These are phyloP conservation scores for Paecilomyces variotii DNA, from an alignment of 2,329 filamentous ascomycete species.

Conservation along the genomic window DNA sequence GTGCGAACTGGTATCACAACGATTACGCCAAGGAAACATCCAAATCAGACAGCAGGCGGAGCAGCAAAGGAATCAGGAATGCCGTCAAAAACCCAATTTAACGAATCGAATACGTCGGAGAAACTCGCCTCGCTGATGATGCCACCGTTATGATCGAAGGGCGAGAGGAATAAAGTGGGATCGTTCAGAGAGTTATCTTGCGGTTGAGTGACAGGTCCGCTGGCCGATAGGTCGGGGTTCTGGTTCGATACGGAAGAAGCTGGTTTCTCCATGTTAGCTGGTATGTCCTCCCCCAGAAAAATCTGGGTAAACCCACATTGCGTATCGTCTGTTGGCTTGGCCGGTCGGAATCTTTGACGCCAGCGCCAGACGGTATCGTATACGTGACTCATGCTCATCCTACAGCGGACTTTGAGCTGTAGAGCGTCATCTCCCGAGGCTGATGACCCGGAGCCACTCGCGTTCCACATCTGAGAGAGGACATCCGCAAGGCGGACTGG, in stretches of 20 bases:
- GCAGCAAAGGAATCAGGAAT: conserved; percentile 55
- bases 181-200: conserved; percentile 24
- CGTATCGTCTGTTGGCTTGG: conserved; percentile 52
- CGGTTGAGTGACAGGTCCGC: conserved; percentile 19
- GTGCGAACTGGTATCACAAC: background rate
- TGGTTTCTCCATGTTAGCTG: background rate
- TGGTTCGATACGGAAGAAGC: conserved; percentile 13
- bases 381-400: conserved; percentile 59
- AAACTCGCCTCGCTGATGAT: conserved; percentile 44
- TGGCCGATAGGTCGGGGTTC: conserved; percentile 30
- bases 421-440: conserved; percentile 33
- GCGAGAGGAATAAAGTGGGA: conserved; percentile 22
- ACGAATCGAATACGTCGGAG: conserved; percentile 72
- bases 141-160: conserved; percentile 27
- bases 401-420: conserved; percentile 54
- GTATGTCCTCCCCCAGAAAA: background rate
- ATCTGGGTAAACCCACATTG: conserved; percentile 50
- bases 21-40: background rate
- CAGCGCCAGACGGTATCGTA: conserved; percentile 61
- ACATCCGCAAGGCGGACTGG: conserved; percentile 56
- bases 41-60: conserved; percentile 13
- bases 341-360: conserved; percentile 57
- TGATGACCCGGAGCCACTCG: conserved; percentile 24
- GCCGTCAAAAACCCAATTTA: conserved; percentile 88
- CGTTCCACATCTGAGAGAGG: conserved; percentile 57